Evolutionary conservation across 164 flowering plant species (phyloP), one percentile per base, ranked within the genome.

Genomic region (Cinnamomum micranthum): DNA sequence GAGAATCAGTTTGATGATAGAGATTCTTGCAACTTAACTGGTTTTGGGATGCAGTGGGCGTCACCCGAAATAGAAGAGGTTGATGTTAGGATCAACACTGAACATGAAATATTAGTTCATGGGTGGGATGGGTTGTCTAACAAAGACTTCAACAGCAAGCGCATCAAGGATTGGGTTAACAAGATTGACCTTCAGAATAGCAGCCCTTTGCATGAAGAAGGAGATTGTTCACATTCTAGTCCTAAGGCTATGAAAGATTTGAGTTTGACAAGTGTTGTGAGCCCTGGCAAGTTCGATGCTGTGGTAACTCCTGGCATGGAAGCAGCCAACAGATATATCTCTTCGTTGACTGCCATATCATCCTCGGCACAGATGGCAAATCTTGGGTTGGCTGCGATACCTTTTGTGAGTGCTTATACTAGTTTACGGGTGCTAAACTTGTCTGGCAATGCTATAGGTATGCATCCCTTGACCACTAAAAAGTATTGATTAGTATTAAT

Each of bases 381-480:
- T 82, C 89, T 90, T 81, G 98, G 99, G 22, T 78, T 95, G 86
- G 89, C 81, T 72, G 91, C 86, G 41, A 84, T 95, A 76, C 99
- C 99, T 17, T 87, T 90, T 79, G 88, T 95, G 55, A 85, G 95
- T 77, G 90, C 93, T 68, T 92, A 89, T 84, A 84, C 70, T 9
- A 85, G 92, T 83, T 79, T 95, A 72, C 89, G 77, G 81, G 89
- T 87, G 77, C 89, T 95, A 51, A 93, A 92, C 82, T 84, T 95
- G 13, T 88, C 99, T 0, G 98, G 98, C 71, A 95, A 95, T 79
- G 73, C 89, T 59, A 90, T 92, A 87, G 95, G 97, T 93, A 69
- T 71, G 88, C 50, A 7, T 33, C n/a, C 24, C 2, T 28, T 25
- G n/a, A 13, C 2, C 17, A 52, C 50, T 50, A 23, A 23, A 52